phyloP scores from a whole-genome alignment of 2,329 filamentous ascomycete species.

The Cercospora sp. region DNA sequence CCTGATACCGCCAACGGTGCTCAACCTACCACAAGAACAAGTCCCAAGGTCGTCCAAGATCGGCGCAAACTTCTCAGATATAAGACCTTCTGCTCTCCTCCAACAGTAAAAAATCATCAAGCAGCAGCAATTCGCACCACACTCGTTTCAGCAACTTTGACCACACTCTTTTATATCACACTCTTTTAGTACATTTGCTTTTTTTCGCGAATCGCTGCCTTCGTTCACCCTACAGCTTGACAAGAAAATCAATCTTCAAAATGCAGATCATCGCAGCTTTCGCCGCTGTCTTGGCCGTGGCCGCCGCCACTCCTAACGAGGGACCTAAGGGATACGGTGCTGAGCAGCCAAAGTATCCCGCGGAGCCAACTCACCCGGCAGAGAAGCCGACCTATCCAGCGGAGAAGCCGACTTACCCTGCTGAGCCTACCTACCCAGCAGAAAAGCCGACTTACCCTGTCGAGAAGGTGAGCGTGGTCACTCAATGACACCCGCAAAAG shows the following conservation, averaged over 20 bases:
- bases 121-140: background rate
- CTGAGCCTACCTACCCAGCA: background rate
- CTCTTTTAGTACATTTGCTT: slow-evolving; percentile 1
- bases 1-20: background rate
- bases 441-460: background rate
- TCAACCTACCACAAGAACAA: background rate
- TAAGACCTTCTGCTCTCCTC: background rate
- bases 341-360: background rate
- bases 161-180: background rate
- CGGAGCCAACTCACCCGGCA: background rate
- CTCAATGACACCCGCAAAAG: background rate
- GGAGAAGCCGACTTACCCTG: background rate
- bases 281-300: slow-evolving; percentile 18
- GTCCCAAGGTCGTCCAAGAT: background rate
- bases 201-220: background rate
- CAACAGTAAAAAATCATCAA: background rate
- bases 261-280: slow-evolving; percentile 22
- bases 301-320: slow-evolving; percentile 15
- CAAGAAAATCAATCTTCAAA: slow-evolving; percentile 26
- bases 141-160: background rate
- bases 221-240: background rate
- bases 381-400: background rate
- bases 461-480: background rate
- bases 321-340: slow-evolving; percentile 4
- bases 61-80: background rate